Evolutionary conservation across 2,329 filamentous ascomycete species (phyloP).

Genomic region (Sphaerulina vaccinii): DNA sequence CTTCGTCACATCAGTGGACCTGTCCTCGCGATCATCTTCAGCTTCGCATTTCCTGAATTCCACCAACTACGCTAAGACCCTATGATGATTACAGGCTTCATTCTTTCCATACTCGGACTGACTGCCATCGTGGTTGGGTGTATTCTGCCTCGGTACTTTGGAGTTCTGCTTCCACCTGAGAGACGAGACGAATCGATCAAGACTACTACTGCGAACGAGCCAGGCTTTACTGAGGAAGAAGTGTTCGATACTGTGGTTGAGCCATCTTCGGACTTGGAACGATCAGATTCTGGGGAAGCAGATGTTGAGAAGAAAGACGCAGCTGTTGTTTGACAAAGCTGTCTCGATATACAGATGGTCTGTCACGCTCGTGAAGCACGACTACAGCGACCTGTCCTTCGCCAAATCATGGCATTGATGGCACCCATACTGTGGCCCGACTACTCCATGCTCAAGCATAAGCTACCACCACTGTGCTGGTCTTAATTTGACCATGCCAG

Average conservation of each 20-base stretch:
- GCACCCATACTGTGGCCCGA: too few species aligned
- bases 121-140: conserved; percentile 47
- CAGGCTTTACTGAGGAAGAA: conserved; percentile 5
- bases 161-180: conserved; percentile 51
- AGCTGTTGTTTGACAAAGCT: neutral
- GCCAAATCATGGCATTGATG: too few species aligned
- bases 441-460: too few species aligned
- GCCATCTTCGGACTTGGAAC: conserved; percentile 8
- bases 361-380: too few species aligned
- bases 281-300: neutral
- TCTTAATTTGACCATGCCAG: too few species aligned
- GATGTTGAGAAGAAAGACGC: neutral
- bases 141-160: conserved; percentile 53
- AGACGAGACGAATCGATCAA: conserved; percentile 47
- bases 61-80: conserved; percentile 51
- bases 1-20: conserved; percentile 53
- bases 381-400: too few species aligned
- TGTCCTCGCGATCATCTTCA: conserved; percentile 53
- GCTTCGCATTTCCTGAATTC: conserved; percentile 54
- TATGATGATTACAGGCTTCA: conserved; percentile 53
- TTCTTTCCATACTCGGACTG: conserved; percentile 49
- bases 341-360: neutral
- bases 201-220: conserved; percentile 3
- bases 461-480: too few species aligned
- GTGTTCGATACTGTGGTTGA: conserved; percentile 6